Evolutionary conservation across 163 green algal genomes (phyloP).

Genomic region (Coccomyxa subellipsoidea): DNA sequence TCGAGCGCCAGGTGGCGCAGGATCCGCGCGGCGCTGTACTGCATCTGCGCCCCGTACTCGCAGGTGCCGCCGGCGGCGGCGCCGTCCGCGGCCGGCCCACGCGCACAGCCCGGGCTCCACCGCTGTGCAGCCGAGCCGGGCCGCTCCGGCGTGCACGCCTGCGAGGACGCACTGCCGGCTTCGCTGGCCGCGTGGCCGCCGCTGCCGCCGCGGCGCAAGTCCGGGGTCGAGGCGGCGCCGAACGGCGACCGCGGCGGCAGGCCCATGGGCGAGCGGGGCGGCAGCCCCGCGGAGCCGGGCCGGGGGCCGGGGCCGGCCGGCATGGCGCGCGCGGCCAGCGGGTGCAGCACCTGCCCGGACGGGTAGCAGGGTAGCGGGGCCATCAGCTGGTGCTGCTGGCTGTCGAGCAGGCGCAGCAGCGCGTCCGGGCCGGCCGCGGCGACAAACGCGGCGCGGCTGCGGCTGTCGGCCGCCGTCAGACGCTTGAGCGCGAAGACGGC

Average conservation of each 20-base stretch:
- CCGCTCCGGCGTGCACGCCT: neutral
- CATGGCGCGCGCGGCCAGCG: neutral
- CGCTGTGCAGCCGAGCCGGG: too few relatives aligned
- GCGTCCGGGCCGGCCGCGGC: neutral
- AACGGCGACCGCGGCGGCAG: neutral
- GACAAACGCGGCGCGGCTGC: constrained; percentile 18
- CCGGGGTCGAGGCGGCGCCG: too few relatives aligned
- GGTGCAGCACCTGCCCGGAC: neutral
- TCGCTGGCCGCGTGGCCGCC: neutral
- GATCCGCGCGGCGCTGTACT: constrained; percentile 25
- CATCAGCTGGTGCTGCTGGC: neutral
- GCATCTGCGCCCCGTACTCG: constrained; percentile 1
- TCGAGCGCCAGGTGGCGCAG: constrained; percentile 28
- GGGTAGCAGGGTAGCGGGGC: neutral
- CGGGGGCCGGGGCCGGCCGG: too few relatives aligned
- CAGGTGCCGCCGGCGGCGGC: neutral
- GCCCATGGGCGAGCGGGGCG: neutral
- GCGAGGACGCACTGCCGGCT: neutral
- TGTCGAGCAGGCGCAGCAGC: constrained; percentile 7
- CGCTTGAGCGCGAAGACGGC: constrained; percentile 22
- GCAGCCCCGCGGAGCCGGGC: neutral
- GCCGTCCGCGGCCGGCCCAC: neutral
- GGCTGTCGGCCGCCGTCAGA: constrained; percentile 23
- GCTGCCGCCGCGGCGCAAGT: too few relatives aligned
- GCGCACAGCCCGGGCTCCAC: too few relatives aligned